Percentiles rank a stretch among this genome's conserved stretches.
phyloP scores from a whole-genome alignment of 768 basidiomycete species.

The Pleurotus platypus region DNA sequence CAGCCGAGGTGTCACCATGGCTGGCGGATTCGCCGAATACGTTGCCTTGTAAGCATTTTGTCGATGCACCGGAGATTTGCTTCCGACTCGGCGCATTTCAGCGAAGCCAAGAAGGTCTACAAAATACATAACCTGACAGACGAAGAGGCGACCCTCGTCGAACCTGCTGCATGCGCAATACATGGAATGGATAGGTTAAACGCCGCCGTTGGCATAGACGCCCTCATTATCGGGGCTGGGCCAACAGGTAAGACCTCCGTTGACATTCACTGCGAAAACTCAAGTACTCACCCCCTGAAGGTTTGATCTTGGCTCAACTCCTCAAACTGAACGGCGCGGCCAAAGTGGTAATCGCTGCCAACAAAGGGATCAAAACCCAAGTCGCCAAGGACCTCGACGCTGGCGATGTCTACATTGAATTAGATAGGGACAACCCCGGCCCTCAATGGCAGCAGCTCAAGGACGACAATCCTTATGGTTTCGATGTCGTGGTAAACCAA shows the following conservation, averaged over 20 bases:
- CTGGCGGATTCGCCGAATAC: constrained; percentile 7
- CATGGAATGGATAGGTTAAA: constrained; percentile 76
- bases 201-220: constrained; percentile 65
- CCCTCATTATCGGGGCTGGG: constrained; percentile 72
- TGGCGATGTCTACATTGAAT: constrained; percentile 72
- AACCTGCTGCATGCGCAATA: constrained; percentile 76
- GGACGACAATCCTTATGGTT: constrained; percentile 70
- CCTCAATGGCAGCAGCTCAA: constrained; percentile 68
- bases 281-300: background rate
- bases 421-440: constrained; percentile 60
- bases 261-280: background rate
- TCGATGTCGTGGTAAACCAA: constrained; percentile 4
- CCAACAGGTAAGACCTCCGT: constrained; percentile 51
- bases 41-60: constrained; percentile 4
- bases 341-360: constrained; percentile 67
- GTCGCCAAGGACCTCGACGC: constrained; percentile 67
- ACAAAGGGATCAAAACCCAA: constrained; percentile 77
- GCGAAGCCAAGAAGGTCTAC: constrained; percentile 64
- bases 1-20: constrained; percentile 8
- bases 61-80: background rate
- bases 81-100: constrained; percentile 17
- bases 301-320: constrained; percentile 73
- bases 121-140: constrained; percentile 74
- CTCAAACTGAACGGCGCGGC: constrained; percentile 73
- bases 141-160: constrained; percentile 73